Percentiles rank a stretch among this genome's conserved stretches.
Evolutionary conservation across 2,329 filamentous ascomycete genomes (phyloP).

Genomic region (Rhytidhysteron rufulum): DNA sequence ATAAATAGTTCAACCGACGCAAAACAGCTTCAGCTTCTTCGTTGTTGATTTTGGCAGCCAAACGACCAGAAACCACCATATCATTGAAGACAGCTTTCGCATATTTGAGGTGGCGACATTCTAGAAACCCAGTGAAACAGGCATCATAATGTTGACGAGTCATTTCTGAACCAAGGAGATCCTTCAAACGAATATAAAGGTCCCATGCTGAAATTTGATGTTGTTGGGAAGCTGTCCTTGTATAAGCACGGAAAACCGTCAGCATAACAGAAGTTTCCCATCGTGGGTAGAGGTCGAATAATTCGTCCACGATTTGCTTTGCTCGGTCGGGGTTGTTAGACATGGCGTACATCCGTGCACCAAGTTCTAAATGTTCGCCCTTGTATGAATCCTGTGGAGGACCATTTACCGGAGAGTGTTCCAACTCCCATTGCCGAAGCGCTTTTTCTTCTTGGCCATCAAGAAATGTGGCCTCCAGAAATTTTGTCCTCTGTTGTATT

Average conservation of each 20-base stretch:
- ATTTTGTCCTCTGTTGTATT: constrained; percentile 15
- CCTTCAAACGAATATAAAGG: constrained; percentile 59
- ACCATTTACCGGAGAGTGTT: constrained; percentile 7
- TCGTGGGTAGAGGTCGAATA: constrained; percentile 46
- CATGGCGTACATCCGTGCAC: constrained; percentile 61
- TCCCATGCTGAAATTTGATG: constrained; percentile 60
- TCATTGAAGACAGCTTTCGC: constrained; percentile 78
- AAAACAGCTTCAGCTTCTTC: constrained; percentile 16
- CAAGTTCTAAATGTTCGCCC: constrained; percentile 55
- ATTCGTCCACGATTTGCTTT: constrained; percentile 51
- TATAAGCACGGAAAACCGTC: constrained; percentile 67
- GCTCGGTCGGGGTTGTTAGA: constrained; percentile 58
- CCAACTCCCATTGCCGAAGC: constrained; percentile 27
- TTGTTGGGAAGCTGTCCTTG: constrained; percentile 41
- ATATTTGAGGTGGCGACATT: constrained; percentile 60
- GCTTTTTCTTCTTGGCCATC: constrained; percentile 23
- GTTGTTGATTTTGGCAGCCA: constrained; percentile 39
- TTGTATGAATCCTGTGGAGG: constrained; percentile 20
- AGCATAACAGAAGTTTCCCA: constrained; percentile 57
- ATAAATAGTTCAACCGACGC: constrained; percentile 23
- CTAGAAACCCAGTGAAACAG: constrained; percentile 67
- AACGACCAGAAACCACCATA: constrained; percentile 65
- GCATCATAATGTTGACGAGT: constrained; percentile 72
- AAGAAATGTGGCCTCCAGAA: constrained; percentile 26
- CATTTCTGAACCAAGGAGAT: constrained; percentile 57